Base-by-base conservation (phyloP, 148 eudicot species). In the Persicaria maculosa region DNA sequence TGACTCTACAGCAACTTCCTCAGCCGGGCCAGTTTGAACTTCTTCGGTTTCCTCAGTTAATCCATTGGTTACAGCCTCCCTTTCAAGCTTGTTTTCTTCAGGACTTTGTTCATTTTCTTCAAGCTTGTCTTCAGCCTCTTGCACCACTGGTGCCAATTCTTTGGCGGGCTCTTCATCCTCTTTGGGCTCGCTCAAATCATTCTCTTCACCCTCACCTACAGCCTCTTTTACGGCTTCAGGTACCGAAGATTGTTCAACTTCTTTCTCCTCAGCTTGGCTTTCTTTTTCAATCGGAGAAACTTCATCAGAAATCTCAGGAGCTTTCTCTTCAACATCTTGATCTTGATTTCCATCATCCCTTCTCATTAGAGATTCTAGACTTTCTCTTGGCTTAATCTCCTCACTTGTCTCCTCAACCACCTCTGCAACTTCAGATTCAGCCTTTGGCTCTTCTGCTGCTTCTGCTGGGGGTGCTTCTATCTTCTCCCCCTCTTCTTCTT, bases 1-100 rank as follows among this genome's bases (percentile, higher is more conserved):
- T 53, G 68, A 65, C 74, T 81, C 83, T 67, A 81, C 89, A 61
- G 81, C 78, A 40, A 58, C 25, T 20, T 58, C 64, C 31, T 19
- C 31, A 20, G 22, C 25, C 1, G 31, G 62, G 25, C 3, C 16
- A 14, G 20, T 54, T 54, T 3, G 22, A 55, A 58, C 64, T 7
- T 20, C 20, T 7, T 31, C 40, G 40, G 36, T 58, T 17, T 58
- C 10, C 8, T 58, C 36, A 7, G 64, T 57, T 17, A 9, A 5
- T 58, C 22, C 64, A 58, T 55, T 48, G 52, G 52, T 48, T 48
- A 48, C 52, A 2, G 61, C 82, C 61, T 79, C 78, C 68, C 70
- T 36, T 17, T 76, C 40, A 9, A 77, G 47, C 40, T 67, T 67
- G 31, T 74, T 25, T 22, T 53, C 80, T 10, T 55, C 61, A 16